Evolutionary conservation across 768 basidiomycete genomes (phyloP), one percentile per base, ranked within the genome.

Genomic region (Exidia glandulosa): DNA sequence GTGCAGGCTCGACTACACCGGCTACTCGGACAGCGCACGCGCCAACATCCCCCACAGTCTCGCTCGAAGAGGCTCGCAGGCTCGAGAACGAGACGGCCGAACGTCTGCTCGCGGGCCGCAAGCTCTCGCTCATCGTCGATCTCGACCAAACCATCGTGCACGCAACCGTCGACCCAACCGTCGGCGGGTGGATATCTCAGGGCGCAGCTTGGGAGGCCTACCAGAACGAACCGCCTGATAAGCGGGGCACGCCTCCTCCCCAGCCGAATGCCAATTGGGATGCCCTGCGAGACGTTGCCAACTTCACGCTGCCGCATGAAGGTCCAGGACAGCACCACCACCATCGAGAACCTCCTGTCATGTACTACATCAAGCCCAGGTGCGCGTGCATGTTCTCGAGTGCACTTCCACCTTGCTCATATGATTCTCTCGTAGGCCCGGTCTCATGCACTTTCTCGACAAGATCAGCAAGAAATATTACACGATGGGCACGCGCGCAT

Each of bases 121-220:
- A 86, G 70, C 84, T 99, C 32, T 92, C 90, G 33, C 85, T 99
- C 56, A 97, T 99, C 65, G 95, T 99, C 66, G 96, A 99, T 76
- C 82, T 99, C 33, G 96, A 99, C 74, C 96, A 99, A 71, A 99
- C 96, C 13, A 94, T 98, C 70, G 91, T 99, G 3, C 96, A 99
- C 68, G 95, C 96, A 7, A 97, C 95, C 0, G 94, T 97, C 29
- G 96, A 99, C 73, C 95, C 96, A 3, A 98, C 96, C 0, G 92
- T 98, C 1, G 94, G 93, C 32, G 95, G 97, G 70, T 98, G 96
- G 96, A 90, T 96, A 67, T 70, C 80, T 2, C 91, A 93, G 64
- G 90, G 90, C 25, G 84, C 86, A 68, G 81, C 81, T 48, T 92
- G 88, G 88, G 88, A 92, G 66, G 77, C 78, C 48, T 76, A 78